Conservation (phyloP, 148 eudicot species). For the Hydrangea macrophylla region DNA sequence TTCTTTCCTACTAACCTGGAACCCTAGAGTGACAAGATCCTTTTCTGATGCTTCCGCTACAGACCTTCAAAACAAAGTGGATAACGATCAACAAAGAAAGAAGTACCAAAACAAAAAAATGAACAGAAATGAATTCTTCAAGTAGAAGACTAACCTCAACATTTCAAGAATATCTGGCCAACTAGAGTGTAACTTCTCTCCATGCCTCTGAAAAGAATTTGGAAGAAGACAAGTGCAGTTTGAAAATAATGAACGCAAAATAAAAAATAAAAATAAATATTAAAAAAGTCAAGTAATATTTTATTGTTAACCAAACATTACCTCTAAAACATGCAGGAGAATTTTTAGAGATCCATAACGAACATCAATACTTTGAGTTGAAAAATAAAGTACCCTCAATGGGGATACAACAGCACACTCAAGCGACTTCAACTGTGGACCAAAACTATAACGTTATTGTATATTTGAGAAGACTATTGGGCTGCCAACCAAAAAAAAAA, state of each 20-base stretch:
- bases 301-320: slow-evolving; percentile 17
- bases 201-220: slow-evolving; percentile 63
- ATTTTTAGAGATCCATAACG: slow-evolving; percentile 85
- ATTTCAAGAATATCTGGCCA: slow-evolving; percentile 94
- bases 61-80: slow-evolving; percentile 44
- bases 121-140: slow-evolving; percentile 8
- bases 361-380: slow-evolving; percentile 66
- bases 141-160: slow-evolving; percentile 54
- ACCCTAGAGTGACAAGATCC: slow-evolving; percentile 88
- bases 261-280: too few species aligned
- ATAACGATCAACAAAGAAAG: slow-evolving; percentile 12
- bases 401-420: slow-evolving; percentile 91
- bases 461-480: not conserved
- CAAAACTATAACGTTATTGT: too few species aligned
- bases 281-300: not conserved
- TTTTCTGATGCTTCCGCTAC: slow-evolving; percentile 89
- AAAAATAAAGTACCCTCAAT: slow-evolving; percentile 66
- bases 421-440: slow-evolving; percentile 60
- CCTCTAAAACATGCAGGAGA: slow-evolving; percentile 97
- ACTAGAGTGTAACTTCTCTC: slow-evolving; percentile 83
- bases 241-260: slow-evolving; percentile 3
- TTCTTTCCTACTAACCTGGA: slow-evolving; percentile 64
- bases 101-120: slow-evolving; percentile 10
- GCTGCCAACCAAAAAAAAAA: not conserved
- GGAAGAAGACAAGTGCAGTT: slow-evolving; percentile 9